Evolutionary conservation across 164 flowering plant genomes (phyloP).

Genomic region (Platanus orientalis): DNA sequence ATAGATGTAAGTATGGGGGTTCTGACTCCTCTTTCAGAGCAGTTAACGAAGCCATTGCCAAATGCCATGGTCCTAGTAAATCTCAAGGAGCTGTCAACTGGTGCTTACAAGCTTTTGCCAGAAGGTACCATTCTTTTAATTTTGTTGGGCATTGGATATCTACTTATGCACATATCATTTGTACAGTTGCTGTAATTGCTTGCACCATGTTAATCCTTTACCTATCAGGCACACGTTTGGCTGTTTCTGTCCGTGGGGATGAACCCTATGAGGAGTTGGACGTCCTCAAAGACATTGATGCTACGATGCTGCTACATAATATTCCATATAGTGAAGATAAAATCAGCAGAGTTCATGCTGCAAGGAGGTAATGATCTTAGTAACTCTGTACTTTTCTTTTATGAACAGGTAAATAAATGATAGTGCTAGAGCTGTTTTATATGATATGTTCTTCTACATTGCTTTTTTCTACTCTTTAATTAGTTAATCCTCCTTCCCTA

Average conservation of each 20-base stretch:
- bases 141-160: not conserved
- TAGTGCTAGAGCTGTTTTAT: not conserved
- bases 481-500: too few species aligned
- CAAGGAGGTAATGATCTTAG: slow-evolving; percentile 60
- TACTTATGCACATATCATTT: not conserved
- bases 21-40: slow-evolving; percentile 87
- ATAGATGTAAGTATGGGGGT: slow-evolving; percentile 94
- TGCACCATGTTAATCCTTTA: not conserved
- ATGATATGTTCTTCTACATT: too few species aligned
- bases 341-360: slow-evolving; percentile 89
- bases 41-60: slow-evolving; percentile 86
- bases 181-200: not conserved
- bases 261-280: slow-evolving; percentile 78
- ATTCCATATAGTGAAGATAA: slow-evolving; percentile 69
- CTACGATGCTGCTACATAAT: slow-evolving; percentile 79
- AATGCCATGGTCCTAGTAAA: slow-evolving; percentile 77
- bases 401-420: not conserved
- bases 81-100: slow-evolving; percentile 73
- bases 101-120: slow-evolving; percentile 87
- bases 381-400: not conserved
- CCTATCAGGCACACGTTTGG: slow-evolving; percentile 77
- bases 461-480: too few species aligned
- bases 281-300: slow-evolving; percentile 62
- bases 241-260: slow-evolving; percentile 84
- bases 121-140: slow-evolving; percentile 44